Evolutionary conservation across 2,329 filamentous ascomycete genomes (phyloP).

Genomic region (Bipolaris zeicola): DNA sequence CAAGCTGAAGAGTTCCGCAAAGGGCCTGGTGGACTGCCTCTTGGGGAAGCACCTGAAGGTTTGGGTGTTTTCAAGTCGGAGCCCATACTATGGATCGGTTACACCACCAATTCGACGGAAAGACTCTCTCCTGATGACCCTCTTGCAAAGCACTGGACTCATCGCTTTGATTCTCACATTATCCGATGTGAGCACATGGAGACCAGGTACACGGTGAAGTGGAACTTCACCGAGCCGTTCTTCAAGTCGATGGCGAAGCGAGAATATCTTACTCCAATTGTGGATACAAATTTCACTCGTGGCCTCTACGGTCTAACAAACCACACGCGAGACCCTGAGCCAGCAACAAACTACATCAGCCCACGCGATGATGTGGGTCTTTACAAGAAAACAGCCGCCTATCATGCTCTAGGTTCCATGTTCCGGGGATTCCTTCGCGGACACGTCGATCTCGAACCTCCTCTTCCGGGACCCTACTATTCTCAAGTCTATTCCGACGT

Average conservation of each 20-base stretch:
- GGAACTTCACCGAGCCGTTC: constrained; percentile 39
- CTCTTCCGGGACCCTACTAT: constrained; percentile 35
- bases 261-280: constrained; percentile 34
- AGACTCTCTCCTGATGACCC: constrained; percentile 27
- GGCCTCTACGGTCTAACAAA: constrained; percentile 48
- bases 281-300: constrained; percentile 38
- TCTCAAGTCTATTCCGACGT: constrained; percentile 40
- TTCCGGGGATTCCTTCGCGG: constrained; percentile 41
- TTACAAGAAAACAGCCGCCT: constrained; percentile 45
- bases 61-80: constrained; percentile 39
- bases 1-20: constrained; percentile 30
- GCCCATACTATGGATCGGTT: constrained; percentile 46
- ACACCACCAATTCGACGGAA: constrained; percentile 36
- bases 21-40: constrained; percentile 40
- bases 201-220: constrained; percentile 41
- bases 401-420: constrained; percentile 41
- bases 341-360: constrained; percentile 32
- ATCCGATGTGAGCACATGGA: constrained; percentile 44
- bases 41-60: constrained; percentile 24
- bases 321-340: constrained; percentile 33
- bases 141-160: constrained; percentile 34
- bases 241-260: constrained; percentile 29
- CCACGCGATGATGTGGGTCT: constrained; percentile 29
- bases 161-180: constrained; percentile 37
- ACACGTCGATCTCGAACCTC: constrained; percentile 36